Base-by-base conservation (phyloP, 768 basidiomycete genomes). In the Galerina marginata region DNA sequence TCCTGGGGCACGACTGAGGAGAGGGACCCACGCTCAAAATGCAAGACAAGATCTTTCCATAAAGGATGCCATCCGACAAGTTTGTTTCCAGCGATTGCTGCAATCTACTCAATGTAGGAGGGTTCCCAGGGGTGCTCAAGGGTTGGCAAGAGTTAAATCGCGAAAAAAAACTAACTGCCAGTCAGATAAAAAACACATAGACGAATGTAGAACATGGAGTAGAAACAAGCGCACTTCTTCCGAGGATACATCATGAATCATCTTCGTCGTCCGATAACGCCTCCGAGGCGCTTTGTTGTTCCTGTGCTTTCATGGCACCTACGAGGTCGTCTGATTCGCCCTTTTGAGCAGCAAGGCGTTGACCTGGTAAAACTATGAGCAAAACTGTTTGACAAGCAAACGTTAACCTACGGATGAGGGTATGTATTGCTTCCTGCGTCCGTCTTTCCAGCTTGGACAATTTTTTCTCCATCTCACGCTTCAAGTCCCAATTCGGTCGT, bases 401-500 rank as follows among this genome's bases (percentile, higher is more conserved):
- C 25, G 15, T 36, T 50, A 52, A 82, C 94, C 71, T 67, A 98
- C 96, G 89, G 69, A 98, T 98, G 20, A 98, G 83, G 2, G 89
- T 91, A 68, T 96, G 93, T 62, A 98, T 92, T 5, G 95, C 87
- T 73, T 96, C 92, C 62, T 96, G 92, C 1, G 95, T 97, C 75
- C 87, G 90, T 66, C 93, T 79, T 69, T 97, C 95, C n/a, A 99
- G 80, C 71, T 88, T 95, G 7, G 89, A 84, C 48, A 95, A 74
- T 72, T 93, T 95, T 79, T 91, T 93, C 58, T 96, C 93, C 77
- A 96, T 87, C 68, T 98, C 95, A 58, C 95, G 86, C 74, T 95
- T 96, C 68, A 97, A 80, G 72, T 96, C 95, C 95, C 95, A 96
- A 75, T 96, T 99, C 9, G 93, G 89, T 48, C 95, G 85, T 82